Evolutionary conservation across 2,329 filamentous ascomycete genomes (phyloP), one percentile per base, ranked within the genome.

Genomic region (Verticillium tricorpus): DNA sequence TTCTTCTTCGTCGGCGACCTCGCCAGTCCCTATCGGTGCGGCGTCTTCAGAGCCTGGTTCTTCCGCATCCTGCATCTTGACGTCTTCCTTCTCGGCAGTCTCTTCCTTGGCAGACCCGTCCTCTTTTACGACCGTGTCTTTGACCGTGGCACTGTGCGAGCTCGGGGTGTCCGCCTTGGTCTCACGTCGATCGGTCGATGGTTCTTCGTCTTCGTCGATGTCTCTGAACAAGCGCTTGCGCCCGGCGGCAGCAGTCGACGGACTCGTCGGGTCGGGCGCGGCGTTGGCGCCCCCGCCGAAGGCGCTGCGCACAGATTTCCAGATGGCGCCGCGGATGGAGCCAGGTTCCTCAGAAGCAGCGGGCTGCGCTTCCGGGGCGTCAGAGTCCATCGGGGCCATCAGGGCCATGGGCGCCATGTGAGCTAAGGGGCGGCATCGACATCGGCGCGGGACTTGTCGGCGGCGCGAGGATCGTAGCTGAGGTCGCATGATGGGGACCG

Each of bases 131-230:
- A 50, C 45, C 11, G 19, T 22, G 2, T 50, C 19, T 8, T 15
- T n/a, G 39, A 45, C 39, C 17, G 39, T 45, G 3, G 39, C 39
- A n/a, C 39, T 45, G n/a, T 45, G n/a, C n/a, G 39, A n/a, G 9
- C 17, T 22, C n/a, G 22, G 5, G 22, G 45, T 19, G 7, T 50
- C 45, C 45, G 45, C 45, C 19, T 50, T 22, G 15, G 54, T 17
- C 32, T 14, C 63, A 37, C 61, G 58, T 34, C 59, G 55, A 19
- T 63, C 61, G n/a, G 64, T 60, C 31, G 52, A 40, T n/a, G 62
- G 40, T 32, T 65, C 62, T 17, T 67, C 65, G 2, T 60, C 62
- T 35, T 67, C 64, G 17, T 63, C 65, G n/a, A 65, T 61, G 35
- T 67, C 66, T 9, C 65, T 65, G 58, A 67, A 65, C 58, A 45